phyloP scores from a whole-genome alignment of 225 moss, liverwort and hornwort species.

The Physcomitrium patens region DNA sequence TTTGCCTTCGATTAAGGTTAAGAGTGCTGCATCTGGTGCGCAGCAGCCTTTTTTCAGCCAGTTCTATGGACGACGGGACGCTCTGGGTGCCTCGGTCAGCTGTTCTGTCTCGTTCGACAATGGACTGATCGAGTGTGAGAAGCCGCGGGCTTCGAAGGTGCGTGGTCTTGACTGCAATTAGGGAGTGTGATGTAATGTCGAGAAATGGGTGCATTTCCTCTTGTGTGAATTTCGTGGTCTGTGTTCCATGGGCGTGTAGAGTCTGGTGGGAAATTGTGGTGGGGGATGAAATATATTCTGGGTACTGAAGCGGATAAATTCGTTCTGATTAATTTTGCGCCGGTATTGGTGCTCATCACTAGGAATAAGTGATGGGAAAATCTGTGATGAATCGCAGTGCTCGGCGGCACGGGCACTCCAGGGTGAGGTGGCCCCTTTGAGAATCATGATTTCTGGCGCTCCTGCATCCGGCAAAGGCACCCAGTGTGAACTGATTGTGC shows the following conservation, averaged over 20 bases:
- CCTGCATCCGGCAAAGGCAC: constrained; percentile 98
- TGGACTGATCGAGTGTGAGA: constrained; percentile 26
- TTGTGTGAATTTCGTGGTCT: neutral
- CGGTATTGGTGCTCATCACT: neutral
- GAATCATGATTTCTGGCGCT: constrained; percentile 90
- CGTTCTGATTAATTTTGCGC: neutral
- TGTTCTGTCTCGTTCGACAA: neutral
- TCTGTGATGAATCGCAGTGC: constrained; percentile 35
- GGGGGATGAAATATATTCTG: too few species aligned
- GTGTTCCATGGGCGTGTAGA: neutral
- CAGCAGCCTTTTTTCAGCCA: constrained; percentile 20
- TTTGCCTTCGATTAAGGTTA: constrained; percentile 11
- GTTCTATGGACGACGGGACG: constrained; percentile 28
- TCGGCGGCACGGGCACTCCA: constrained; percentile 38
- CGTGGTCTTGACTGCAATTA: neutral
- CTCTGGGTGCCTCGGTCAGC: constrained; percentile 12
- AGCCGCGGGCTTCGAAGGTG: constrained; percentile 34
- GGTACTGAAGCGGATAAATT: neutral
- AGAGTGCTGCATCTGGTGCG: constrained; percentile 16
- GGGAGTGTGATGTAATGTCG: neutral
- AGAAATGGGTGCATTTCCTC: neutral
- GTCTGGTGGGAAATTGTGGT: neutral
- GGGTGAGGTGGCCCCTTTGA: constrained; percentile 40
- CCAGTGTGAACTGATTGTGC: constrained; percentile 80
- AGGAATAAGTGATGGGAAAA: constrained; percentile 1